These are phyloP conservation scores for Globisporangium cystogenes DNA, from an alignment of 352 stramenopile genomes.

Conservation along the genomic window DNA sequence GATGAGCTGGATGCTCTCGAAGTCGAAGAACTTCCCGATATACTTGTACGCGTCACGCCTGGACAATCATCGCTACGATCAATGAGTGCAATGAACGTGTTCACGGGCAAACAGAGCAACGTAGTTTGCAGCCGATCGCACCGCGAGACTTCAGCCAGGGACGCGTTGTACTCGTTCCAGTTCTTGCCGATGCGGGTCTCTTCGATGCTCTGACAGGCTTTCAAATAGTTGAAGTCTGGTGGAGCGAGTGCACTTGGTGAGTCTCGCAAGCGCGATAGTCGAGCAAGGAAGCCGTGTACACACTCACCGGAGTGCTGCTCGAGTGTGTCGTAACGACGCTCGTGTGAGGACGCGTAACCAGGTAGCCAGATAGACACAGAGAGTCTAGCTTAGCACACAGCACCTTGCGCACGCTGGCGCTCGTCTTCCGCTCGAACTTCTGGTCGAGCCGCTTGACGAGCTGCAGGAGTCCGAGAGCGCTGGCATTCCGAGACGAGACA, in stretches of 20 bases:
- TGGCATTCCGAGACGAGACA: constrained; percentile 65
- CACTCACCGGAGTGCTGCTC: constrained; percentile 8
- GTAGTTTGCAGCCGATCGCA: constrained; percentile 1
- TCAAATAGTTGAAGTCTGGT: constrained; percentile 73
- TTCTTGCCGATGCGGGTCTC: constrained; percentile 46
- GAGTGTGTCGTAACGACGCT: not conserved
- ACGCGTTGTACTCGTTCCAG: constrained; percentile 20
- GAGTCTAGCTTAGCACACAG: no score
- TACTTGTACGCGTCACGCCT: constrained; percentile 65
- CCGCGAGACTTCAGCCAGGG: constrained; percentile 19
- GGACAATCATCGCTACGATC: no score
- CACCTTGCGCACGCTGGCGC: constrained; percentile 67
- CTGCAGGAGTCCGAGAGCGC: constrained; percentile 49
- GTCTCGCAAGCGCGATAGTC: not conserved
- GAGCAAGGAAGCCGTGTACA: not conserved
- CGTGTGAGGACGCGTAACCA: not conserved
- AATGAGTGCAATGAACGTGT: not conserved
- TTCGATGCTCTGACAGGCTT: constrained; percentile 69
- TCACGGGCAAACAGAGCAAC: not conserved
- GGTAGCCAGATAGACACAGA: no score
- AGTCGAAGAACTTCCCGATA: constrained; percentile 73
- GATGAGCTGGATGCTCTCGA: constrained; percentile 71
- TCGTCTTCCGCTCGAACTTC: constrained; percentile 36
- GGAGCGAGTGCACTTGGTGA: not conserved
- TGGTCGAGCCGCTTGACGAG: constrained; percentile 58